A percentile compares a stretch with the other conserved stretches of the same genome.
These are phyloP conservation scores for Penicillium sp. DNA, from an alignment of 2,329 filamentous ascomycete genomes.

Conservation along the genomic window DNA sequence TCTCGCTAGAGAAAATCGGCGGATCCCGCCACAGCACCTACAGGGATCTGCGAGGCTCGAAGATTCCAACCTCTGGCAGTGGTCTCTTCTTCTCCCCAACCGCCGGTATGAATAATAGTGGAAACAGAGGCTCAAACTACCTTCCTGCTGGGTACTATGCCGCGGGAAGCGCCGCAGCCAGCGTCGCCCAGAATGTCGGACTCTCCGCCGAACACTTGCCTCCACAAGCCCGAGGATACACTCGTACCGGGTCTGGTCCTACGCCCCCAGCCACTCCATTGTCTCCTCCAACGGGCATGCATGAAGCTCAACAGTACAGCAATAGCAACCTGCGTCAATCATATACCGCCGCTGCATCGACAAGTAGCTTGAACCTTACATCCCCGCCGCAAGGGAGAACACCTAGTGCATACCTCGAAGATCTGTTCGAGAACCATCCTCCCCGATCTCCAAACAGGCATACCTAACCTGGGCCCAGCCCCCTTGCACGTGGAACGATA, in stretches of 20 bases:
- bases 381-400: constrained; percentile 71
- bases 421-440: constrained; percentile 78
- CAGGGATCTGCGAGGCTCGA: constrained; percentile 27
- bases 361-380: constrained; percentile 69
- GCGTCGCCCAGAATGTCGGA: constrained; percentile 39
- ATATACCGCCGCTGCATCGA: constrained; percentile 41
- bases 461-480: not conserved
- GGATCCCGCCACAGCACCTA: constrained; percentile 14
- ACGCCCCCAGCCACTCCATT: constrained; percentile 71
- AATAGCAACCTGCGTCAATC: constrained; percentile 32
- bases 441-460: constrained; percentile 22
- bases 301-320: constrained; percentile 30
- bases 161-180: constrained; percentile 62
- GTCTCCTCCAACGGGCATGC: constrained; percentile 51
- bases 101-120: constrained; percentile 61
- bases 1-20: constrained; percentile 14
- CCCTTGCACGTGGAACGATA: constrained; percentile 4
- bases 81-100: constrained; percentile 96
- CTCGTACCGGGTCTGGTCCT: constrained; percentile 53
- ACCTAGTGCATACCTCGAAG: constrained; percentile 88
- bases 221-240: constrained; percentile 62
- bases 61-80: constrained; percentile 61
- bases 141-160: constrained; percentile 92
- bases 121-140: constrained; percentile 74
- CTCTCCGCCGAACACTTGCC: constrained; percentile 64